These are phyloP conservation scores for Tuber magnatum DNA, from an alignment of 495 filamentous ascomycete genomes.

Conservation along the genomic window DNA sequence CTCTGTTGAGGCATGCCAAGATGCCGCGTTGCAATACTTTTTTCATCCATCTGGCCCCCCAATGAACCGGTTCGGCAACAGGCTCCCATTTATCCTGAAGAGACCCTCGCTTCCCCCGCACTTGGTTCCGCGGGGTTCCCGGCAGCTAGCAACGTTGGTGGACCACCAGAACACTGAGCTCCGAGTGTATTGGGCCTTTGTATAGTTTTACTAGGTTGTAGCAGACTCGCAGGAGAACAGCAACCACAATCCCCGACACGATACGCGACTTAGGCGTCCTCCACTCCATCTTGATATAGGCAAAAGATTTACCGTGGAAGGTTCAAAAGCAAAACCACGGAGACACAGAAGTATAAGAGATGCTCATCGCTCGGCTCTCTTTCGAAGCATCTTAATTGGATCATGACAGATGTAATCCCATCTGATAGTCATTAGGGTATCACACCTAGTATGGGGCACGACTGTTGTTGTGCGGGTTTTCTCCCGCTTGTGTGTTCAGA, in stretches of 20 bases:
- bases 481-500: too few species aligned
- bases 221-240: neutral
- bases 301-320: neutral
- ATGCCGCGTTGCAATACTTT: too few species aligned
- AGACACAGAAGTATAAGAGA: neutral
- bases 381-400: neutral
- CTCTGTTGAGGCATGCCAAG: too few species aligned
- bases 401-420: too few species aligned
- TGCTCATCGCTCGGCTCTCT: neutral
- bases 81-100: neutral
- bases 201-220: neutral
- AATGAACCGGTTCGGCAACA: neutral
- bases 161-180: neutral
- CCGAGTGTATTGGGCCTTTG: neutral
- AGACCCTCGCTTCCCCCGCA: neutral
- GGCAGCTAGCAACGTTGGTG: neutral
- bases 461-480: too few species aligned
- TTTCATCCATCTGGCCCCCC: too few species aligned
- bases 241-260: neutral
- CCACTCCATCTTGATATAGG: neutral
- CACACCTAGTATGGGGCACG: too few species aligned
- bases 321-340: neutral
- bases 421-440: too few species aligned
- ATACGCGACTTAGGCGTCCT: neutral
- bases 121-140: neutral